A percentile compares a stretch with the other conserved stretches of the same genome.
These are phyloP conservation scores for Scheffersomyces insectosa DNA, from an alignment of 1,139 yeast species.

Conservation along the genomic window DNA sequence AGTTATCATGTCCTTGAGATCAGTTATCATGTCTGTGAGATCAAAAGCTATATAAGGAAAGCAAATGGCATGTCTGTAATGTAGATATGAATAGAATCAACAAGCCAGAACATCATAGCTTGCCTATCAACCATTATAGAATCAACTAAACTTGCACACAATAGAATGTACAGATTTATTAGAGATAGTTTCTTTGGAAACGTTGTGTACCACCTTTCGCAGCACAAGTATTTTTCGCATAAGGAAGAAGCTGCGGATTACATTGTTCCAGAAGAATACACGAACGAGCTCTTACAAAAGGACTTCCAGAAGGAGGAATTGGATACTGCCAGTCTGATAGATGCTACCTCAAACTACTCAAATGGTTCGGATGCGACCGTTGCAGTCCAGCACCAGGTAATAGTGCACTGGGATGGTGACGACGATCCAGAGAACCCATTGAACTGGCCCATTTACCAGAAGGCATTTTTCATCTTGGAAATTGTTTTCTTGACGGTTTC, in stretches of 20 bases:
- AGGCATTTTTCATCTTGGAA: conserved; percentile 37
- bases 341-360: too few species aligned
- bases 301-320: not conserved
- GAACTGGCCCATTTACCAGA: conserved; percentile 51
- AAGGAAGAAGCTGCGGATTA: conserved; percentile 35
- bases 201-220: conserved; percentile 30
- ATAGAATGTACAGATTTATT: conserved; percentile 17
- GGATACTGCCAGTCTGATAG: not conserved
- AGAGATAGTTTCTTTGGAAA: conserved; percentile 39
- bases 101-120: too few species aligned
- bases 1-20: too few species aligned
- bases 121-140: too few species aligned
- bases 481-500: conserved; percentile 49
- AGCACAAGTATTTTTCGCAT: conserved; percentile 27
- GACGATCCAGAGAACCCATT: conserved; percentile 60
- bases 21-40: too few species aligned
- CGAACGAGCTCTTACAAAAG: not conserved
- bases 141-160: too few species aligned
- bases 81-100: too few species aligned
- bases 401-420: conserved; percentile 46
- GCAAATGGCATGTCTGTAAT: too few species aligned
- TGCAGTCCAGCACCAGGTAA: conserved; percentile 5
- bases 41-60: too few species aligned
- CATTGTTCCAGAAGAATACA: conserved; percentile 34
- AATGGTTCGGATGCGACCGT: not conserved